Percentiles rank a stretch among this genome's conserved stretches.
These are phyloP conservation scores for Williopsis jadinii DNA, from an alignment of 1,139 yeast genomes.

Conservation along the genomic window DNA sequence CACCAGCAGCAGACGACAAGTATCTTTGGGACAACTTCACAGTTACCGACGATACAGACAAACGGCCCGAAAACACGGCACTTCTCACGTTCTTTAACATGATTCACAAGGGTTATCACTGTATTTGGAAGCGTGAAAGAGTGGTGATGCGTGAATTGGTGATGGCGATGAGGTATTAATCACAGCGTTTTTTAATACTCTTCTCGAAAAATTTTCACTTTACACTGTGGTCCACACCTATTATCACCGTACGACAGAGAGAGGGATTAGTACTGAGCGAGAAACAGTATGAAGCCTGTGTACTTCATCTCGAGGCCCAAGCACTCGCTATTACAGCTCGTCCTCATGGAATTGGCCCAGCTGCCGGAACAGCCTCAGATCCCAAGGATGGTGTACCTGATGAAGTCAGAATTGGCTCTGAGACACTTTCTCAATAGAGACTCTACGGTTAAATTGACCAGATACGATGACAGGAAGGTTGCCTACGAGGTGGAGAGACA, in stretches of 20 bases:
- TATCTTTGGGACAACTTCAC: too few species aligned
- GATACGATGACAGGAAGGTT: conserved; percentile 6
- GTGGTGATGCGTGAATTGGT: too few species aligned
- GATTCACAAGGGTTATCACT: too few species aligned
- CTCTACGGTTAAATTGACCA: conserved; percentile 27
- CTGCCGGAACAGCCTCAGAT: conserved; percentile 27
- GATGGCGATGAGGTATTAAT: background rate
- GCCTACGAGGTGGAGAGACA: conserved; percentile 11
- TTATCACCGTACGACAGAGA: too few species aligned
- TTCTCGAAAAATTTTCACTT: background rate
- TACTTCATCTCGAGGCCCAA: conserved; percentile 16
- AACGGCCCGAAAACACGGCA: too few species aligned
- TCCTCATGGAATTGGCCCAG: conserved; percentile 19
- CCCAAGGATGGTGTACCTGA: conserved; percentile 35
- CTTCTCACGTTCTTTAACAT: too few species aligned
- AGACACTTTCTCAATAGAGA: conserved; percentile 35
- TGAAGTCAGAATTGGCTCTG: conserved; percentile 33
- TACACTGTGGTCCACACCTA: background rate
- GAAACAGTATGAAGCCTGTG: conserved; percentile 14
- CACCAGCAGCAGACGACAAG: too few species aligned
- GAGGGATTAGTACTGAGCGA: too few species aligned
- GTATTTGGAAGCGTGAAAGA: too few species aligned
- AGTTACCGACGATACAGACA: too few species aligned
- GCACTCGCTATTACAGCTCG: conserved; percentile 10
- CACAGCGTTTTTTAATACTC: background rate